A percentile compares a stretch with the other conserved stretches of the same genome.
Conservation (phyloP, 2,329 filamentous ascomycete genomes). For the Penicillium sp. region DNA sequence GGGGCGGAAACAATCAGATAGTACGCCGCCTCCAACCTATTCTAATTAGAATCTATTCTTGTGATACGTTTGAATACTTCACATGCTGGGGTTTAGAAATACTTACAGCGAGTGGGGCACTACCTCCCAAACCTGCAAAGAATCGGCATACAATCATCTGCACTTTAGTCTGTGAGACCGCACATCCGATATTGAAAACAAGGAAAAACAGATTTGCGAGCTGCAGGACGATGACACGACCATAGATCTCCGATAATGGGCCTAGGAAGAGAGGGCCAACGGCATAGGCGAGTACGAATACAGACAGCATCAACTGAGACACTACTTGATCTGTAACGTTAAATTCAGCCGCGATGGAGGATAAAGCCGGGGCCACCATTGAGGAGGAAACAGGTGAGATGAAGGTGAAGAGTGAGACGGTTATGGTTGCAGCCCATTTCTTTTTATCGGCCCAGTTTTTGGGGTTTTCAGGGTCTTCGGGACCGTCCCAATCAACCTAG, state of each 20-base stretch:
- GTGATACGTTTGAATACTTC: neutral
- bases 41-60: neutral
- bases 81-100: neutral
- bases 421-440: slow-evolving; percentile 62
- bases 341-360: slow-evolving; percentile 58
- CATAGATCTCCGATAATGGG: slow-evolving; percentile 61
- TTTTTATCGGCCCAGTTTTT: slow-evolving; percentile 59
- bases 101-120: slow-evolving; percentile 57
- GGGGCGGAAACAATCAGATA: slow-evolving; percentile 62
- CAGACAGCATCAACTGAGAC: slow-evolving; percentile 56
- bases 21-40: slow-evolving; percentile 54
- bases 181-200: slow-evolving; percentile 65
- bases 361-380: slow-evolving; percentile 60
- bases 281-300: slow-evolving; percentile 61
- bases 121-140: slow-evolving; percentile 62
- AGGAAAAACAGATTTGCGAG: slow-evolving; percentile 60
- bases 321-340: slow-evolving; percentile 53
- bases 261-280: slow-evolving; percentile 57
- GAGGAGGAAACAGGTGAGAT: slow-evolving; percentile 67
- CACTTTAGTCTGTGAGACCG: slow-evolving; percentile 55
- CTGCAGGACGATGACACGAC: slow-evolving; percentile 59
- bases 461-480: slow-evolving; percentile 54
- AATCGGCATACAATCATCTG: slow-evolving; percentile 64
- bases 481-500: slow-evolving; percentile 56
- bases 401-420: slow-evolving; percentile 63